Evolutionary conservation across 192 early-diverging fungal species (phyloP), one percentile per base, ranked within the genome.

Genomic region (Coemansia sp.): DNA sequence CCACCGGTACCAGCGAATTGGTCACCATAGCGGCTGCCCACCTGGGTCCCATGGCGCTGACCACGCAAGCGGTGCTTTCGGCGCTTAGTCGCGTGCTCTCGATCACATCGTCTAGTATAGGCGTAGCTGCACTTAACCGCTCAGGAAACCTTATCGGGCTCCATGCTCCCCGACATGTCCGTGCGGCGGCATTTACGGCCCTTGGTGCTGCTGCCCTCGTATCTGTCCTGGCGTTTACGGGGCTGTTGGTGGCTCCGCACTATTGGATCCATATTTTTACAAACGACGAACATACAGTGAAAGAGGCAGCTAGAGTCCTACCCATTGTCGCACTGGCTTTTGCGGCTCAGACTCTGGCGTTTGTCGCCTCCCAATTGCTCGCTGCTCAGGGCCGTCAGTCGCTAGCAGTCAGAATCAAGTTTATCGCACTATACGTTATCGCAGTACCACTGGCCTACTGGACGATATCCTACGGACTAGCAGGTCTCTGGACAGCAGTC

Each of bases 41-140:
- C 65, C 78, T 99, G 1, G 95, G 96, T 31, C 85, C 87, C 0
- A 44, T 68, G 12, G 78, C 81, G 18, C 83, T 99, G 31, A 93
- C 95, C 11, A 89, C 91, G 13, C 97, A 99, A 67, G 86, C 90
- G 11, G 83, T 94, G 60, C 72, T 92, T 1, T 79, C 96, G 18
- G 93, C 92, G 27, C 90, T 93, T 9, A 80, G 87, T 5, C 80
- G 87, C 44, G 69, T 92, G 64, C 76, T 90, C 10, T 94, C 91
- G 73, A 91, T 90, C 15, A 75, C 93, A 22, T 92, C 93, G 4
- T 84, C 82, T 3, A 72, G 78, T 60, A 77, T 97, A n/a, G 83
- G 91, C 20, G 87, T 97, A 22, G 93, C 92, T 0, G 87, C 90
- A 0, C 88, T 93, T 12, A 95, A 94, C 62, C 87, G 97, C 16